Evolutionary conservation across 768 basidiomycete species (phyloP), one percentile per base, ranked within the genome.

Genomic region (Amanita thiersii): DNA sequence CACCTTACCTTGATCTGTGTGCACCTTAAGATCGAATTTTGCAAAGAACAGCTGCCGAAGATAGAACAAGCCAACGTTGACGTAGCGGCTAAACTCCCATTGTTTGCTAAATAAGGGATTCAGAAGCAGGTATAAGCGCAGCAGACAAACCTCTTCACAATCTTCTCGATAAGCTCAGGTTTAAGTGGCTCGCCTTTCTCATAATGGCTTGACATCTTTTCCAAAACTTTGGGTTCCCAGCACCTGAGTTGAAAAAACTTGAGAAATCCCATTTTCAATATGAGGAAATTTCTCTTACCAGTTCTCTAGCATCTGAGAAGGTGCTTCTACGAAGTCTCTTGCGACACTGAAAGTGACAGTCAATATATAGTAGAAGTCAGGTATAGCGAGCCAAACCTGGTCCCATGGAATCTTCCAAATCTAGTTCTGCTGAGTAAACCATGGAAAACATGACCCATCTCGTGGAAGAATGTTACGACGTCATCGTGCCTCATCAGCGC

Each of bases 281-380:
- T 29, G 46, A 23, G 25, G 11, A 15, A 11, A 23, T 31, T 6
- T 29, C 10, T 43, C 61, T 12, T 34, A 80, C 89, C 89, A 92
- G 53, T 91, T 88, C 62, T 93, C 90, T 46, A 91, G 65, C 89
- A 91, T 91, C 63, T 93, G 88, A 12, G 82, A 85, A 0, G 89
- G 90, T 2, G 89, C 89, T 60, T 92, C 88, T 7, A 89, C 88
- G 47, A 89, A 89, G 58, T 90, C 87, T 4, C 81, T 62, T 5
- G 83, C 81, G 18, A 86, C 82, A 19, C 75, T 70, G 5, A 17
- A 43, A 30, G 28, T 17, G 9, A 19, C 4, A 23, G 21, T 4
- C 26, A 23, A 17, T 23, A 12, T 28, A n/a, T 14, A 14, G 18
- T 12, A 5, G 5, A 9, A 9, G 10, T 6, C 15, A 21, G 15